phyloP scores from a whole-genome alignment of 2,329 filamentous ascomycete species.

The Cladorrhinum sp. region DNA sequence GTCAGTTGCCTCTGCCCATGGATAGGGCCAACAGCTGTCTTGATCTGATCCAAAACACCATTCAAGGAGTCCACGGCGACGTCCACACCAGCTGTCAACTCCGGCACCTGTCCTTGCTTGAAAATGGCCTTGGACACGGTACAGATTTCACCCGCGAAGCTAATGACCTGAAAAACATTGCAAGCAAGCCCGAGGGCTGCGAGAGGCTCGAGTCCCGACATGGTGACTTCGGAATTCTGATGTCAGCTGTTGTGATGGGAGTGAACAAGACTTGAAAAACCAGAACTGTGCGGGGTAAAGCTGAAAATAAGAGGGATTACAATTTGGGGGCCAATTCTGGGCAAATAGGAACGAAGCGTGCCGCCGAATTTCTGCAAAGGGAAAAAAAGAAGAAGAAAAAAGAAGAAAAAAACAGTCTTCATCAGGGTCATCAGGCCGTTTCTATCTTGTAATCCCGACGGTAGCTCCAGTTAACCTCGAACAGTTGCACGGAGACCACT shows the following conservation, averaged over 20 bases:
- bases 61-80: neutral
- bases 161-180: constrained; percentile 4
- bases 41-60: neutral
- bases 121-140: neutral
- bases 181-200: constrained; percentile 4
- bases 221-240: neutral
- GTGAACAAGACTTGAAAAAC: neutral
- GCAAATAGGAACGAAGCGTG: too few relatives aligned
- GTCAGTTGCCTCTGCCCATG: neutral
- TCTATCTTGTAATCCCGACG: too few relatives aligned
- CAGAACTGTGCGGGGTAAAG: neutral
- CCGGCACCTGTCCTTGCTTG: neutral
- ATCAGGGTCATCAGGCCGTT: too few relatives aligned
- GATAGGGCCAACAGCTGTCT: neutral
- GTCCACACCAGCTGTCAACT: neutral
- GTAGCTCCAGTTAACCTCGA: too few relatives aligned
- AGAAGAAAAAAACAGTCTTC: neutral
- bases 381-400: neutral
- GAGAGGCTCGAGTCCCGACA: constrained; percentile 7
- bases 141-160: constrained; percentile 3
- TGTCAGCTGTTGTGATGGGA: neutral
- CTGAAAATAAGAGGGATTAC: too few relatives aligned
- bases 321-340: too few relatives aligned
- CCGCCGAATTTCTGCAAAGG: too few relatives aligned
- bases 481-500: too few relatives aligned